Base-by-base conservation (phyloP, 176 grass and related monocot genomes). In the Canna indica region DNA sequence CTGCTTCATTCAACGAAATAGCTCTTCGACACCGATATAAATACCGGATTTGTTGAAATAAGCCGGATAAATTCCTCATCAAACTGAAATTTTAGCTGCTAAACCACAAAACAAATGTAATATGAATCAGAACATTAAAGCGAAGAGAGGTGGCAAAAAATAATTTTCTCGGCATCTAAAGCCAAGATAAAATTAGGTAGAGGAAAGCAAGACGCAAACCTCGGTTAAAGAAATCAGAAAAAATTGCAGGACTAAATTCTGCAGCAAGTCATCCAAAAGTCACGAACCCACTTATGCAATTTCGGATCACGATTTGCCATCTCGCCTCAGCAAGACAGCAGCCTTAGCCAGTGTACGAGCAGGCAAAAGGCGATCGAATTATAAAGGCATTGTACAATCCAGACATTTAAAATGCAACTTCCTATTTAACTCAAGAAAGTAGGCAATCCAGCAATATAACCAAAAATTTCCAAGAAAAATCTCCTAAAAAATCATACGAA, bases 31-130 rank as follows among this genome's bases (percentile, higher is more conserved):
- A 24, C 56, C 63, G 68, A 22, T 36, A 52, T 25, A 87, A 39
- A 13, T 27, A 68, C 0, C 74, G 77, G 18, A 82, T 69, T 69
- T 87, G 81, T 7, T 75, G 83, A 24, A 87, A 71, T 3, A 81
- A 84, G 50, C 63, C 73, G 75, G 81, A 75, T 65, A 81, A 67
- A 38, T 42, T 57, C 83, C 81, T 96, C 92, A 96, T 96, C 44
- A 81, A 82, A 22, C 24, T 74, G 33, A 47, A 64, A 45, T 12
- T 41, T 36, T 22, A 66, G 18, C 63, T 39, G 9, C 33, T 24
- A 17, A 66, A 26, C 33, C 20, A 41, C 32, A n/a, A 41, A 36
- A 34, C 32, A 61, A 61, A 38, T 2, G 2, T 38, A 61, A 29
- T 26, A 59, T 11, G 58, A 61, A 22, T 61, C 24, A 61, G 58